Percentiles rank a stretch among this genome's conserved stretches.
Conservation (phyloP, 352 stramenopile species). For the Pythium sukuiense region DNA sequence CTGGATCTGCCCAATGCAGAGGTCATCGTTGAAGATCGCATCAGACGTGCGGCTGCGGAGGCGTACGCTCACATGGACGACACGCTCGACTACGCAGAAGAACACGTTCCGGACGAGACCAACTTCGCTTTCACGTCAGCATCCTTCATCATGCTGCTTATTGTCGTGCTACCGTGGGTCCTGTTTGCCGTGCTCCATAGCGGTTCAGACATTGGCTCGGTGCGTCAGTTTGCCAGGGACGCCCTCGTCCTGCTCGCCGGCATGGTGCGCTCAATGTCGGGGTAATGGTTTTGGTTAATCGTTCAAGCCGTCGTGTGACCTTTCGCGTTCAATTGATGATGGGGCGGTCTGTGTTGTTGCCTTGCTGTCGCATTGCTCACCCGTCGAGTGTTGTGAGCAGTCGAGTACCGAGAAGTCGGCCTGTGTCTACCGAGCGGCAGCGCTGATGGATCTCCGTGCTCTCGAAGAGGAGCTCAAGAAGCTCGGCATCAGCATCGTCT, state of each 20-base stretch:
- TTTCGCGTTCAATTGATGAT: conserved; percentile 26
- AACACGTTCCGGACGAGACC: conserved; percentile 22
- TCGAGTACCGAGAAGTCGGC: neutral
- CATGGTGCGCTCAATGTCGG: conserved; percentile 18
- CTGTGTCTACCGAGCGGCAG: neutral
- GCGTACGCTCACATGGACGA: conserved; percentile 31
- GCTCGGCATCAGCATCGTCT: conserved; percentile 72
- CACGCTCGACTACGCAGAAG: conserved; percentile 34
- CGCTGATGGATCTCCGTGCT: conserved; percentile 41
- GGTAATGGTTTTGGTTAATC: conserved; percentile 32
- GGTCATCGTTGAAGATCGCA: conserved; percentile 13
- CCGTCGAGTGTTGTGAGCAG: neutral
- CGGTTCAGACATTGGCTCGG: conserved; percentile 21
- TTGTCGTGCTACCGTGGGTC: conserved; percentile 34
- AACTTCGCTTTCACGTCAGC: conserved; percentile 23
- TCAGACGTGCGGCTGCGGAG: conserved; percentile 19
- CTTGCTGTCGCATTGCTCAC: conserved; percentile 2
- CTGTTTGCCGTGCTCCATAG: conserved; percentile 29
- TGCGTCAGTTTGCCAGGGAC: conserved; percentile 23
- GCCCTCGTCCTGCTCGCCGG: conserved; percentile 20
- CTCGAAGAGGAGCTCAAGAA: conserved; percentile 85
- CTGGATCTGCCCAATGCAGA: conserved; percentile 28
- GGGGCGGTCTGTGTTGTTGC: conserved; percentile 11
- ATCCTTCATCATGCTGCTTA: conserved; percentile 26
- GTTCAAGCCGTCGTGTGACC: conserved; percentile 25